These are phyloP conservation scores for Fusarium mangiferae DNA, from an alignment of 2,329 filamentous ascomycete species.

Conservation along the genomic window DNA sequence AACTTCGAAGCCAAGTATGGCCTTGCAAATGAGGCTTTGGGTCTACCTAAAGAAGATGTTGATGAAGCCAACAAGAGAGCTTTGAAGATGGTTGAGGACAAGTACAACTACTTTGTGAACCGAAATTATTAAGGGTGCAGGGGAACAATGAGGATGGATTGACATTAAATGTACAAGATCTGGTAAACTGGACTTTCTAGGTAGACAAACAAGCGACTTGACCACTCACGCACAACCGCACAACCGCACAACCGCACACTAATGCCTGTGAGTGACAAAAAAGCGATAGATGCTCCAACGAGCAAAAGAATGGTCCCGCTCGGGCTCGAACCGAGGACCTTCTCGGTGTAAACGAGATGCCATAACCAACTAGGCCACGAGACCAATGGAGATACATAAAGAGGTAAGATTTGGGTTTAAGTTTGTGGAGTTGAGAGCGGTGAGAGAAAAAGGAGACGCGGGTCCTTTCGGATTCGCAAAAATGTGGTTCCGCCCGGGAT, in stretches of 20 bases:
- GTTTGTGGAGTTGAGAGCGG: neutral
- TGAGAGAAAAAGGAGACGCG: neutral
- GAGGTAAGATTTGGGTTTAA: fast-evolving
- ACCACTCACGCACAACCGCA: neutral
- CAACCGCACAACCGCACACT: neutral
- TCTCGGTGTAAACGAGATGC: conserved; percentile 41
- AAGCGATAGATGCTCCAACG: fast-evolving
- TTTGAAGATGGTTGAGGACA: conserved; percentile 52
- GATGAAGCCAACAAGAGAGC: conserved; percentile 65
- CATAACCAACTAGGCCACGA: conserved; percentile 42
- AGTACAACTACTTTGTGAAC: conserved; percentile 39
- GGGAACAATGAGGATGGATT: neutral
- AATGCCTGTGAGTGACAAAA: neutral
- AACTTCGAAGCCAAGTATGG: conserved; percentile 54
- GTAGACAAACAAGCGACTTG: neutral
- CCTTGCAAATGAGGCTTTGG: conserved; percentile 62
- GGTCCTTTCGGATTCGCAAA: neutral
- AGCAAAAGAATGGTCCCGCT: conserved; percentile 34
- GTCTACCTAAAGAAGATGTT: conserved; percentile 66
- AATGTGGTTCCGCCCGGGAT: conserved; percentile 36
- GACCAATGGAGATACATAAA: neutral
- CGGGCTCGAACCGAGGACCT: conserved; percentile 42
- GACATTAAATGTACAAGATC: neutral
- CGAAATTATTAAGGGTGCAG: neutral
- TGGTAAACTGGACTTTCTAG: neutral